phyloP scores from a whole-genome alignment of 78 protist species.

The Mastigamoeba balamuthi region DNA sequence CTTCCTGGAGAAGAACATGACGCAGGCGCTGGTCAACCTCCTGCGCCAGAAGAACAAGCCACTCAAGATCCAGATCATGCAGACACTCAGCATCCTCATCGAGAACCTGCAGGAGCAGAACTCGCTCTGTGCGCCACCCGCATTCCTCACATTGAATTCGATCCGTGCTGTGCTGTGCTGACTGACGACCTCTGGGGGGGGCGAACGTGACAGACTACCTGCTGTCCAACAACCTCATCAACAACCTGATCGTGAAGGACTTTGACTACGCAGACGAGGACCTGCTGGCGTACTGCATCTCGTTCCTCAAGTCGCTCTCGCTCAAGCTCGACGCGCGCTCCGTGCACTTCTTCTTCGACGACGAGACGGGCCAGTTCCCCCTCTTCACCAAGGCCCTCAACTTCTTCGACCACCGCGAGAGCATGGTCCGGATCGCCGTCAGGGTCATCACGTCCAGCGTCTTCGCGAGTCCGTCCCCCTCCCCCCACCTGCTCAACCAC shows the following conservation, averaged over 20 bases:
- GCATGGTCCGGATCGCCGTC: slow-evolving; percentile 82
- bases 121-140: no score
- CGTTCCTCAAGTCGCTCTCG: background rate
- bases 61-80: slow-evolving; percentile 58
- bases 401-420: slow-evolving; percentile 75
- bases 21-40: slow-evolving; percentile 20
- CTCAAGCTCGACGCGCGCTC: background rate
- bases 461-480: slow-evolving; percentile 50
- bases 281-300: background rate
- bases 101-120: slow-evolving; percentile 50
- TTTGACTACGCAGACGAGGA: background rate
- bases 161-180: no score
- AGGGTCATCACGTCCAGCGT: slow-evolving; percentile 74
- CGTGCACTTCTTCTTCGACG: slow-evolving; percentile 7
- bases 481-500: background rate
- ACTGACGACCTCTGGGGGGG: no score
- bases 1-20: slow-evolving; percentile 56
- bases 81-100: slow-evolving; percentile 68
- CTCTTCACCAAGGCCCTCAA: slow-evolving; percentile 84
- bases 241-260: no score
- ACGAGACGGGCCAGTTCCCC: slow-evolving; percentile 62
- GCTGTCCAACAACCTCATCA: background rate
- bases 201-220: no score
- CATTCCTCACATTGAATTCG: no score
- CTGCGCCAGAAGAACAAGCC: slow-evolving; percentile 26